Evolutionary conservation across 2,329 filamentous ascomycete species (phyloP).

Genomic region (Lachnellula hyalina): DNA sequence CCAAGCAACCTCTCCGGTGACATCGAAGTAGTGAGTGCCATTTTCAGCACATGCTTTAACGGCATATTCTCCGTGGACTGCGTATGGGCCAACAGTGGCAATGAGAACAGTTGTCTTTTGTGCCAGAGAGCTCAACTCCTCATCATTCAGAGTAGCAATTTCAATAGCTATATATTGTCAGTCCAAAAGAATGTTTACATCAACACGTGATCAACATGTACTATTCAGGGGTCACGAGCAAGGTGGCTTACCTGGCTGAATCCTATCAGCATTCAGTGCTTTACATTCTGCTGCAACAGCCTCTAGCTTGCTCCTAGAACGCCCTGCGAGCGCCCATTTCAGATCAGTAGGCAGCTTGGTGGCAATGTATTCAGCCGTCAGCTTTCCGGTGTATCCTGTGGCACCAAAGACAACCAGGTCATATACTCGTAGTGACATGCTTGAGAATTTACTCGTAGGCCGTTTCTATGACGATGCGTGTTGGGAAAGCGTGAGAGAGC

Average conservation of each 20-base stretch:
- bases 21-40: slow-evolving; percentile 61
- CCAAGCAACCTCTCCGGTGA: slow-evolving; percentile 56
- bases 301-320: slow-evolving; percentile 71
- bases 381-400: slow-evolving; percentile 77
- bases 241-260: slow-evolving; percentile 56
- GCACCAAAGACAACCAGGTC: slow-evolving; percentile 64
- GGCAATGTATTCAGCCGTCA: slow-evolving; percentile 70
- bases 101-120: slow-evolving; percentile 53
- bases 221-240: neutral
- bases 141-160: slow-evolving; percentile 42
- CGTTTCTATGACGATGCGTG: too few relatives aligned
- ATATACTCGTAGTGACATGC: slow-evolving; percentile 40
- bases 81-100: slow-evolving; percentile 56
- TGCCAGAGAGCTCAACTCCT: slow-evolving; percentile 43
- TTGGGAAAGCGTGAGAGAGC: too few relatives aligned
- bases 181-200: neutral
- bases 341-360: slow-evolving; percentile 66
- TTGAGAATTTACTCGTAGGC: too few relatives aligned
- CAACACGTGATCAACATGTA: slow-evolving; percentile 2
- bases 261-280: slow-evolving; percentile 61
- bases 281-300: slow-evolving; percentile 62
- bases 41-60: slow-evolving; percentile 57
- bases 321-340: slow-evolving; percentile 84
- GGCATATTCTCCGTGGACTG: slow-evolving; percentile 49
- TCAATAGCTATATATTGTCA: slow-evolving; percentile 43